Conservation (phyloP, 192 early-diverging fungal genomes). For the Funneliformis geosporum region DNA sequence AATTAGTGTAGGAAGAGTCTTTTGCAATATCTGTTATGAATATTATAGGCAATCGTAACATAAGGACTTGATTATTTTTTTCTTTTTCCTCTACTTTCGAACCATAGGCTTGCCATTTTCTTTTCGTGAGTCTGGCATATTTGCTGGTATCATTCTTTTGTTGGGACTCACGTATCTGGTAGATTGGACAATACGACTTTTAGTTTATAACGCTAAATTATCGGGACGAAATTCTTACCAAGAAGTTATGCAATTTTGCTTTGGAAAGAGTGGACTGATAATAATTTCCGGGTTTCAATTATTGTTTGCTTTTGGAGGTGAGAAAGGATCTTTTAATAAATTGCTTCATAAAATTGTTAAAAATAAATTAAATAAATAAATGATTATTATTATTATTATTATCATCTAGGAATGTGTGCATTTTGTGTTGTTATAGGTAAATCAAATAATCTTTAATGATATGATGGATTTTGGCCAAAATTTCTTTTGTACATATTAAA, state of each 20-base stretch:
- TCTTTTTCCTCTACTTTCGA: not conserved
- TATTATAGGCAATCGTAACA: not conserved
- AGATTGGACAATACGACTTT: slow-evolving; percentile 79
- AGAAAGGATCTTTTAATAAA: slow-evolving; percentile 44
- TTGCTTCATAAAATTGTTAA: not conserved
- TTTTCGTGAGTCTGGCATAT: slow-evolving; percentile 77
- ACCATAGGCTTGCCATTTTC: slow-evolving; percentile 80
- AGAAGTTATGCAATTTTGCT: slow-evolving; percentile 79
- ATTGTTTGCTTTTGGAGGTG: slow-evolving; percentile 91
- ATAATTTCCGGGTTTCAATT: slow-evolving; percentile 89
- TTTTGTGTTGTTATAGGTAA: slow-evolving; percentile 32
- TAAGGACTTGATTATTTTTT: not conserved
- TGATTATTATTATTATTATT: not conserved
- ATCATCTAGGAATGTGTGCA: slow-evolving; percentile 24
- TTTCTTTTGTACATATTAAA: not conserved
- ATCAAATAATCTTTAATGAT: not conserved
- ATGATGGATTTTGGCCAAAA: not conserved
- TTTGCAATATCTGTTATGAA: too few species aligned
- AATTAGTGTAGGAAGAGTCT: too few species aligned
- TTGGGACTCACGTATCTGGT: slow-evolving; percentile 52
- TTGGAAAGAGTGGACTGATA: slow-evolving; percentile 74
- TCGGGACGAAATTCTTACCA: slow-evolving; percentile 81
- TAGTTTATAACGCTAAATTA: slow-evolving; percentile 75
- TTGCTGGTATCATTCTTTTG: slow-evolving; percentile 54
- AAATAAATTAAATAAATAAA: too few species aligned